Conservation (phyloP, 768 basidiomycete species). For the Suillus subaureus region DNA sequence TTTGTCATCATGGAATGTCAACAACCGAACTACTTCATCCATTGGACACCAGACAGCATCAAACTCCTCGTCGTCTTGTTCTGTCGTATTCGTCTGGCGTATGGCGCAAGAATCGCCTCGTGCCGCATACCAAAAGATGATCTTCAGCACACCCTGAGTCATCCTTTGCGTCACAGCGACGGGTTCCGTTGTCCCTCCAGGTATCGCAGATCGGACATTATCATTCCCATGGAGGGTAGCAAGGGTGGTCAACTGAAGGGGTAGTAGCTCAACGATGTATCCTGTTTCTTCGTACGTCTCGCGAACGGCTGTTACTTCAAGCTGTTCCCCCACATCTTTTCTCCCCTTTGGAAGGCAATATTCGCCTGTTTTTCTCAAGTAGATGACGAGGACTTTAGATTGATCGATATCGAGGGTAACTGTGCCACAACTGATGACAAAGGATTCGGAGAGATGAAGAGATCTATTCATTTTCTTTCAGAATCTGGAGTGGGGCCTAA, state of each 20-base stretch:
- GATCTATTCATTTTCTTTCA: slow-evolving; percentile 1
- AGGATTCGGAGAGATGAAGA: neutral
- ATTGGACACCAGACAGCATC: slow-evolving; percentile 40
- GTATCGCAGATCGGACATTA: slow-evolving; percentile 26
- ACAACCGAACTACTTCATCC: slow-evolving; percentile 34
- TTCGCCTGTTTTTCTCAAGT: slow-evolving; percentile 6
- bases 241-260: slow-evolving; percentile 53
- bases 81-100: slow-evolving; percentile 42
- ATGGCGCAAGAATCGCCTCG: slow-evolving; percentile 30
- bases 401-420: neutral
- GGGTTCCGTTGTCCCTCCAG: slow-evolving; percentile 32
- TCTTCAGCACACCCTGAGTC: slow-evolving; percentile 38
- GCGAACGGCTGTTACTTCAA: slow-evolving; percentile 53
- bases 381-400: slow-evolving; percentile 1
- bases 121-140: slow-evolving; percentile 56
- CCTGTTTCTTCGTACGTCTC: slow-evolving; percentile 73
- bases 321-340: slow-evolving; percentile 57
- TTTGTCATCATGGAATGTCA: slow-evolving; percentile 42
- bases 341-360: slow-evolving; percentile 62
- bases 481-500: neutral
- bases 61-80: slow-evolving; percentile 46
- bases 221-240: slow-evolving; percentile 48
- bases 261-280: slow-evolving; percentile 53
- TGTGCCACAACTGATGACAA: neutral
- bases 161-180: slow-evolving; percentile 37